Conservation (phyloP, 495 filamentous ascomycete species). For the Sporormia fimetaria region DNA sequence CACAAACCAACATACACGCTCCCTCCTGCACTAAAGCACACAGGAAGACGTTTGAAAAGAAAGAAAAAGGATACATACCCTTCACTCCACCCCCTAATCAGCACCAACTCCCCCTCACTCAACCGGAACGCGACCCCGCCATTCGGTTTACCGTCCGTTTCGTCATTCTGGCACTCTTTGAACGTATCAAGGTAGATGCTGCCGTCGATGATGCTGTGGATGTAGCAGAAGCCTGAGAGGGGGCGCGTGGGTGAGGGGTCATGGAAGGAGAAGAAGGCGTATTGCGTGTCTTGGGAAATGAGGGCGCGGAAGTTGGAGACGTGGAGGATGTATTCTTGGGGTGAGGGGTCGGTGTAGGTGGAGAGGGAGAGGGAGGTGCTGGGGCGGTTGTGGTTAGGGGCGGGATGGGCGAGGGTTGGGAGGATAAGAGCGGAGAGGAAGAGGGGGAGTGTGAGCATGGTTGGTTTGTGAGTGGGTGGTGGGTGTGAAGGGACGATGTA, state of each 20-base stretch:
- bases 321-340: background rate
- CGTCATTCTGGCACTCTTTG: too few relatives aligned
- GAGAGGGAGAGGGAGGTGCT: background rate
- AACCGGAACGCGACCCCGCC: background rate
- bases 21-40: background rate
- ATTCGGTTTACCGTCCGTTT: too few relatives aligned
- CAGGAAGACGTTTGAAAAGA: background rate
- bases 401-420: background rate
- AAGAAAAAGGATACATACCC: conserved; percentile 1
- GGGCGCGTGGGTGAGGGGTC: background rate
- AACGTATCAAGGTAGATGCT: too few relatives aligned
- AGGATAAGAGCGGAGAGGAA: background rate
- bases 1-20: background rate
- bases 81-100: conserved; percentile 5
- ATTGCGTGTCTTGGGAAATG: too few relatives aligned
- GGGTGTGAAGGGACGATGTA: background rate
- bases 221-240: background rate
- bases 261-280: conserved; percentile 9
- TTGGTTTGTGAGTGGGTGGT: background rate
- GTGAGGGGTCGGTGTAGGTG: background rate
- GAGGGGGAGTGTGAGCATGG: background rate
- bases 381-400: background rate
- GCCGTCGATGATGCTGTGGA: too few relatives aligned
- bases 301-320: too few relatives aligned
- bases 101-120: background rate